Percentiles rank a stretch among this genome's conserved stretches.
phyloP scores from a whole-genome alignment of 345 rosid species.

The Carallia brachiata region DNA sequence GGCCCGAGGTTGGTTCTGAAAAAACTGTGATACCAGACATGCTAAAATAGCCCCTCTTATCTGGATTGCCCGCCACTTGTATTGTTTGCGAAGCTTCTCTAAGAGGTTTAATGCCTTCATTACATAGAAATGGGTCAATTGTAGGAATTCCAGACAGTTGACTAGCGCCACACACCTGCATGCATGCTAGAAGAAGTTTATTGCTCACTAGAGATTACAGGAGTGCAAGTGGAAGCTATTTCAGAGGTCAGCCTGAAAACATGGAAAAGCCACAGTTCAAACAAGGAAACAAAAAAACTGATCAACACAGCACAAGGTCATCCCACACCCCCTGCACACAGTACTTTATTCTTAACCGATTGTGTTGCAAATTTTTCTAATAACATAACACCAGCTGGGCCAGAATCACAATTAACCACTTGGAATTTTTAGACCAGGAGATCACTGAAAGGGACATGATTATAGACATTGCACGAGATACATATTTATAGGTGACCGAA shows the following conservation, averaged over 20 bases:
- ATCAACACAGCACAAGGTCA: not conserved
- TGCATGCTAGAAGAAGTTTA: slow-evolving; percentile 64
- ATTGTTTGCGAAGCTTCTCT: slow-evolving; percentile 27
- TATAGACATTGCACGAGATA: not conserved
- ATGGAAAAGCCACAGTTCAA: not conserved
- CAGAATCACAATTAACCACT: too few species aligned
- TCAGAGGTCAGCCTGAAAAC: too few species aligned
- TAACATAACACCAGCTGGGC: too few species aligned
- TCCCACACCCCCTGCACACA: too few species aligned
- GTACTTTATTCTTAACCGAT: too few species aligned
- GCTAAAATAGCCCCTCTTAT: slow-evolving; percentile 28
- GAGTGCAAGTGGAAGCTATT: slow-evolving; percentile 2
- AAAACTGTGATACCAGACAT: slow-evolving; percentile 34
- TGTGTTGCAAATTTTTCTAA: too few species aligned
- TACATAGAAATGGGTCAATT: slow-evolving; percentile 29
- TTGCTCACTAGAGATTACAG: slow-evolving; percentile 47
- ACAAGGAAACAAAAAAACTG: not conserved
- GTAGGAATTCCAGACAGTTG: slow-evolving; percentile 41
- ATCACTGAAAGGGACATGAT: too few species aligned
- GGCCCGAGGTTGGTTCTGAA: slow-evolving; percentile 23
- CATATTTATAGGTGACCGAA: not conserved
- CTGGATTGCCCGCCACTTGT: slow-evolving; percentile 26
- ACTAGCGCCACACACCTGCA: slow-evolving; percentile 64
- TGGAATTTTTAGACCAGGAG: too few species aligned
- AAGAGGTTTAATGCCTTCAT: slow-evolving; percentile 25